Evolutionary conservation across 139 green algal genomes (phyloP).

Genomic region (Tetradesmus obliquus): DNA sequence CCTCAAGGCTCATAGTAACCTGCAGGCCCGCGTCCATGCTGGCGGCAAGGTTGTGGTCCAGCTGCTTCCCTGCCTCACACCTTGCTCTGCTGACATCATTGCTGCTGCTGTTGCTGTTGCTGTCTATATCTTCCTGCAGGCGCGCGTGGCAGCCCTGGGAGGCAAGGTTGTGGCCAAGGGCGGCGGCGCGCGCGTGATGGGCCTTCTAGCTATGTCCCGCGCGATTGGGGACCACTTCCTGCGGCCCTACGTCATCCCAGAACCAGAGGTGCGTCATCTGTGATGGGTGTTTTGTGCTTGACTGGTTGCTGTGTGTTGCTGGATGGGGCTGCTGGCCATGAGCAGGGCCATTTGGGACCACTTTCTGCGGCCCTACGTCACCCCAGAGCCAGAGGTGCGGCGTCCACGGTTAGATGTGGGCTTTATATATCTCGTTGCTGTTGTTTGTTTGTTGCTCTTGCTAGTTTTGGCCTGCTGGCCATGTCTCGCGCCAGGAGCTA

Average conservation of each 20-base stretch:
- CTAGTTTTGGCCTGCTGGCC: too few relatives aligned
- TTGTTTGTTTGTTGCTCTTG: too few relatives aligned
- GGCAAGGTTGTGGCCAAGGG: constrained; percentile 72
- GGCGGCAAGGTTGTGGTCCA: too few relatives aligned
- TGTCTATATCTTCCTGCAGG: constrained; percentile 2
- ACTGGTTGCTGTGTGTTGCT: not conserved
- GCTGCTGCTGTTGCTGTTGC: not conserved
- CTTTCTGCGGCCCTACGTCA: constrained; percentile 69
- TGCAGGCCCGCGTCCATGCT: too few relatives aligned
- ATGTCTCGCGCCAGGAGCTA: too few relatives aligned
- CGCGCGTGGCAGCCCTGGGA: constrained; percentile 64
- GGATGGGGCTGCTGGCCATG: constrained; percentile 81
- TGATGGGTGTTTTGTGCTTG: too few relatives aligned
- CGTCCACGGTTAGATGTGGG: too few relatives aligned
- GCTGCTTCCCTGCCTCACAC: too few relatives aligned
- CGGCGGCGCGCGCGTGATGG: constrained; percentile 72
- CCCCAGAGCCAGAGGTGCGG: constrained; percentile 67
- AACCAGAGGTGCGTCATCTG: constrained; percentile 60
- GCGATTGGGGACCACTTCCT: constrained; percentile 78
- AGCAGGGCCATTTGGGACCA: constrained; percentile 76
- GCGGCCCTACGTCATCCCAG: constrained; percentile 69
- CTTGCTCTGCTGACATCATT: not conserved
- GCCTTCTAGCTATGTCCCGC: constrained; percentile 82
- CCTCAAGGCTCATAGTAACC: too few relatives aligned
- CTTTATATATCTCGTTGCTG: too few relatives aligned